A percentile compares a stretch with the other conserved stretches of the same genome.
Evolutionary conservation across 306 rosid genomes (phyloP).

Genomic region (Prunus persica): Prunus_persica_NCBIv2 NC_034013.1:17807001-17807500

Average conservation of each 20-base stretch:
- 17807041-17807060: not conserved
- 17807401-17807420: too few relatives aligned
- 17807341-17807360: not conserved
- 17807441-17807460: too few relatives aligned
- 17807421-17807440: too few relatives aligned
- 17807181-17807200: too few relatives aligned
- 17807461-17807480: too few relatives aligned
- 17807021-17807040: slow-evolving; percentile 8
- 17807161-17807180: too few relatives aligned
- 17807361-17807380: not conserved
- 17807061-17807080: not conserved
- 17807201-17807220: too few relatives aligned
- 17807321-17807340: not conserved
- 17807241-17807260: too few relatives aligned
- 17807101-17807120: not conserved
- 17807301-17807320: not conserved
- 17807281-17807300: not conserved
- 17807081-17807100: not conserved
- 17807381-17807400: too few relatives aligned
- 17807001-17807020: slow-evolving; percentile 15
- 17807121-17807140: not conserved
- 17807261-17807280: too few relatives aligned
- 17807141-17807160: not conserved
- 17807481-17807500: too few relatives aligned
- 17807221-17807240: too few relatives aligned